phyloP scores from a whole-genome alignment of 2,329 filamentous ascomycete species.

The Orbilia blumenaviensis region DNA sequence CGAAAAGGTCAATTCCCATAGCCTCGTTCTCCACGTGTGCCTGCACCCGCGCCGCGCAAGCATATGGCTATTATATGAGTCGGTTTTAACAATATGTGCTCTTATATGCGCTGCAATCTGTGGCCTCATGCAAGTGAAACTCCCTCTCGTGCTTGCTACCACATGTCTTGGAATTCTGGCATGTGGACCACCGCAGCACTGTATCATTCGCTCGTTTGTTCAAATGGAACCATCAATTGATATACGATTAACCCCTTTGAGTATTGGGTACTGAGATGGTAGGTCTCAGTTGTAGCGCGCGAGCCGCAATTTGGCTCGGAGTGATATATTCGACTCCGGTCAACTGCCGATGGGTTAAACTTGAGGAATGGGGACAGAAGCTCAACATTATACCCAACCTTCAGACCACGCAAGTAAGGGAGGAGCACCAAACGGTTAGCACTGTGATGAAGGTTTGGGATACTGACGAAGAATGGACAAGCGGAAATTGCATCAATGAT shows the following conservation, averaged over 20 bases:
- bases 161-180: no score
- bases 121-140: not conserved
- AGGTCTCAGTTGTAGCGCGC: not conserved
- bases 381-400: not conserved
- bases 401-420: not conserved
- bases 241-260: not conserved
- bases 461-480: slow-evolving; percentile 9
- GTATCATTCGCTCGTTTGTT: no score
- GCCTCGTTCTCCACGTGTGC: no score
- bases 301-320: not conserved
- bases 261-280: not conserved
- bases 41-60: no score
- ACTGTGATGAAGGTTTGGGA: slow-evolving; percentile 8
- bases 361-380: slow-evolving; percentile 20
- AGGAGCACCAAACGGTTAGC: not conserved
- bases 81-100: not conserved
- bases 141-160: no score
- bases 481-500: slow-evolving; percentile 23
- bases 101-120: not conserved
- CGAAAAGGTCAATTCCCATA: no score
- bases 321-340: not conserved
- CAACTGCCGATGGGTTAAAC: slow-evolving; percentile 18
- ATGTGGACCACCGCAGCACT: not conserved
- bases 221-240: not conserved
- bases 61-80: not conserved